These are phyloP conservation scores for Cyberlindnera veronae DNA, from an alignment of 805 yeast species.

Conservation along the genomic window DNA sequence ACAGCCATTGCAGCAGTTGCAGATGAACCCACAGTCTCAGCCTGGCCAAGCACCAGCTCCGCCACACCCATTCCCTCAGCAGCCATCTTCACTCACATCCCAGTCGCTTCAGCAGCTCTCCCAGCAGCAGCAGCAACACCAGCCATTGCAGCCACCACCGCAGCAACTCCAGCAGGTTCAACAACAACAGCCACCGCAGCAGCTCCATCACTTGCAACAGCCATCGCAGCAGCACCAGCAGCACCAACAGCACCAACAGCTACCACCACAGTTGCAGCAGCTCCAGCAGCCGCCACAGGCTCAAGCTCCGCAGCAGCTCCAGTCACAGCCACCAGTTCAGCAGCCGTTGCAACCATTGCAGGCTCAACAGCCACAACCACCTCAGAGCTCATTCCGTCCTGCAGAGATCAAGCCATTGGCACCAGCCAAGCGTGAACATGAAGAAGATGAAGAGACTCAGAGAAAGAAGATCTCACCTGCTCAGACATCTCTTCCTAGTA, in stretches of 20 bases:
- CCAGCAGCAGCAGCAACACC: slow-evolving; percentile 21
- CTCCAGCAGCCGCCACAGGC: slow-evolving; percentile 6
- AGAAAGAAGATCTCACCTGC: slow-evolving; percentile 11
- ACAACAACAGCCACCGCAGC: background rate
- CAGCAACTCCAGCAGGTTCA: slow-evolving; percentile 1
- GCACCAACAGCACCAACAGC: slow-evolving; percentile 7
- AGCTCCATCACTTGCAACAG: too few species aligned
- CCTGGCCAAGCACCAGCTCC: too few species aligned
- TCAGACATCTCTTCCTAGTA: background rate
- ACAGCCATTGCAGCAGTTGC: slow-evolving; percentile 22
- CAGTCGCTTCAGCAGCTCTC: background rate
- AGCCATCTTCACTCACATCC: too few species aligned
- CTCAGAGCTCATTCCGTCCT: background rate
- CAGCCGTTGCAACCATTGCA: slow-evolving; percentile 4
- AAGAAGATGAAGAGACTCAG: slow-evolving; percentile 12
- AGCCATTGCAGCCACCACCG: slow-evolving; percentile 1
- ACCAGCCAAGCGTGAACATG: slow-evolving; percentile 16
- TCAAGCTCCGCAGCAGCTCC: slow-evolving; percentile 31
- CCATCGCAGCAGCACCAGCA: slow-evolving; percentile 8
- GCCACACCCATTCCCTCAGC: slow-evolving; percentile 9
- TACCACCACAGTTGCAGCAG: too few species aligned
- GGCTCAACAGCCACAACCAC: background rate
- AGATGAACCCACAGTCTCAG: slow-evolving; percentile 26
- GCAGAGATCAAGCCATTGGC: slow-evolving; percentile 4
- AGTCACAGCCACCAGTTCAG: slow-evolving; percentile 2